These are phyloP conservation scores for Rhinocladiella mackenziei DNA, from an alignment of 2,329 filamentous ascomycete species.

Conservation along the genomic window DNA sequence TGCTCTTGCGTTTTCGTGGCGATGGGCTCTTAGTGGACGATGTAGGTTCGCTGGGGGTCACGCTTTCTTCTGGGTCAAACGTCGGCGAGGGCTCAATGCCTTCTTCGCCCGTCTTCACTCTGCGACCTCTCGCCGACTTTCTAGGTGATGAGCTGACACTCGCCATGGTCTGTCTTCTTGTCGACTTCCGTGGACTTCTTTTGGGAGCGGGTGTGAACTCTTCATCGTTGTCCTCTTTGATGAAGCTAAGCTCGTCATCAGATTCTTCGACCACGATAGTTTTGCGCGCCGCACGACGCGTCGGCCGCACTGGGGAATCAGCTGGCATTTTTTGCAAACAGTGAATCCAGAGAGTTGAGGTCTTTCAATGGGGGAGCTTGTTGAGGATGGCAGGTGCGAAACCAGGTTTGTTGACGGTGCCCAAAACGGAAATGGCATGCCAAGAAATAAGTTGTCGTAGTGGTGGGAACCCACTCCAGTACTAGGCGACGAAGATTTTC, in stretches of 20 bases:
- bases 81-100: conserved; percentile 59
- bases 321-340: conserved; percentile 22
- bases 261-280: conserved; percentile 73
- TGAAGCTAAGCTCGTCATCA: conserved; percentile 59
- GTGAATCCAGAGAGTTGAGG: neutral
- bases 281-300: conserved; percentile 61
- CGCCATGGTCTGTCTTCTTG: conserved; percentile 52
- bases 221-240: conserved; percentile 62
- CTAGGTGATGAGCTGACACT: conserved; percentile 41
- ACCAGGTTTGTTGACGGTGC: too few species aligned
- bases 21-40: conserved; percentile 53
- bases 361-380: too few species aligned
- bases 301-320: conserved; percentile 49
- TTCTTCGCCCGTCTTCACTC: conserved; percentile 47
- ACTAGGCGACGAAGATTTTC: too few species aligned
- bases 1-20: conserved; percentile 67
- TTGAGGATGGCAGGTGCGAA: too few species aligned
- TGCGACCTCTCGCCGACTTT: conserved; percentile 38
- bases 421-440: too few species aligned
- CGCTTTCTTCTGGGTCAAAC: conserved; percentile 55
- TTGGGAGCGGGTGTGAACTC: conserved; percentile 74
- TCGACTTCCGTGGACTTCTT: conserved; percentile 54
- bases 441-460: too few species aligned
- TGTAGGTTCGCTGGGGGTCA: conserved; percentile 44
- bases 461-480: too few species aligned